These are phyloP conservation scores for Gynochthodes officinalis DNA, from an alignment of 257 asterid genomes.

Conservation along the genomic window DNA sequence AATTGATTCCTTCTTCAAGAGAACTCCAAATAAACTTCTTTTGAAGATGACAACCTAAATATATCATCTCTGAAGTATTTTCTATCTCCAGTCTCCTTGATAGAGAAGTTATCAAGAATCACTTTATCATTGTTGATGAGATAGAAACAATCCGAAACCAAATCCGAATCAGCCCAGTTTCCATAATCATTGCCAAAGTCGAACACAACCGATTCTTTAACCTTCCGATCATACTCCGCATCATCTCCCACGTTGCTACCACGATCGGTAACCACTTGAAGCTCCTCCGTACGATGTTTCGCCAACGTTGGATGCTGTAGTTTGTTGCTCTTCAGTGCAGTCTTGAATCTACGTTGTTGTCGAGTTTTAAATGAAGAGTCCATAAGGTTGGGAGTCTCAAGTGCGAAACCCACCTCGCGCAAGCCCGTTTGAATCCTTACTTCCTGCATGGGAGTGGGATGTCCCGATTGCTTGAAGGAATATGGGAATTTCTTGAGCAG, in stretches of 20 bases:
- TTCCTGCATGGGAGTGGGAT: background rate
- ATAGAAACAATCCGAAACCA: no score
- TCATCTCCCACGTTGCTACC: no score
- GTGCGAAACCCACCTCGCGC: background rate
- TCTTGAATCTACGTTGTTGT: background rate
- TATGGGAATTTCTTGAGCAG: background rate
- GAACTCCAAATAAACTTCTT: background rate
- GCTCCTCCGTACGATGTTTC: no score
- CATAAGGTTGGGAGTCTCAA: background rate
- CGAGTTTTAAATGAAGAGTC: background rate
- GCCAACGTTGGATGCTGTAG: background rate
- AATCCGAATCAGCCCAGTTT: background rate
- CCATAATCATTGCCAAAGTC: slow-evolving; percentile 8
- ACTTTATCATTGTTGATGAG: background rate
- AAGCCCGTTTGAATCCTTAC: background rate
- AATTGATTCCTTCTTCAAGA: no score
- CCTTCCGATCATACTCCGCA: background rate
- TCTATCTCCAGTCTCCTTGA: background rate
- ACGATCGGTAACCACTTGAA: no score
- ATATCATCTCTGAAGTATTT: background rate
- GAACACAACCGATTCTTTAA: background rate
- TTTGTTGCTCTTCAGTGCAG: background rate
- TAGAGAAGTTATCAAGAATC: background rate
- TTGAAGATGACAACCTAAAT: background rate
- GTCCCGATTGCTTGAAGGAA: background rate